Conservation (phyloP, 2,329 filamentous ascomycete species). For the Hysterium pulicare region DNA sequence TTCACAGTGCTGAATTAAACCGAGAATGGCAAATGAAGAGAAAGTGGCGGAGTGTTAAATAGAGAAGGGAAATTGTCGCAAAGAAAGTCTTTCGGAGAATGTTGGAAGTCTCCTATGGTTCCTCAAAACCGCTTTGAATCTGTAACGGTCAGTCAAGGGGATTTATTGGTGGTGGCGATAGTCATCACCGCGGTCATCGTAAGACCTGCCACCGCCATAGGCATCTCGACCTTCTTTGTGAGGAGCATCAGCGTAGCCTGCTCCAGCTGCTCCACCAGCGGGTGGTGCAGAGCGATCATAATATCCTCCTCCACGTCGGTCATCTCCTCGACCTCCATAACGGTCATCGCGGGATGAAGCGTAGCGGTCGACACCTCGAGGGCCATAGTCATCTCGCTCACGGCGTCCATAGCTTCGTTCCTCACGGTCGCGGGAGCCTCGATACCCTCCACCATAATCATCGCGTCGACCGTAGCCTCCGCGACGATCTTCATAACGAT, state of each 20-base stretch:
- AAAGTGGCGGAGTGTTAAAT: conserved; percentile 34
- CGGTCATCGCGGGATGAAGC: conserved; percentile 47
- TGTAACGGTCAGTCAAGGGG: conserved; percentile 30
- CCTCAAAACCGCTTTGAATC: conserved; percentile 37
- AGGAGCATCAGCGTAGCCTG: conserved; percentile 33
- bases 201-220: conserved; percentile 37
- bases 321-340: conserved; percentile 62
- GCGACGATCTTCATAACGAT: conserved; percentile 44
- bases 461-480: conserved; percentile 46
- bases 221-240: conserved; percentile 26
- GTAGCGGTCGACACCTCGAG: conserved; percentile 39
- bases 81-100: conserved; percentile 5
- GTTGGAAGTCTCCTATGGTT: conserved; percentile 12
- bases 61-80: conserved; percentile 12
- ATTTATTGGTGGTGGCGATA: conserved; percentile 46
- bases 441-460: conserved; percentile 44
- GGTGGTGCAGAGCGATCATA: conserved; percentile 50
- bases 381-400: conserved; percentile 38
- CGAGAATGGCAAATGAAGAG: conserved; percentile 30
- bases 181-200: conserved; percentile 40
- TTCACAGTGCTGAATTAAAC: conserved; percentile 36
- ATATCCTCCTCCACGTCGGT: conserved; percentile 58
- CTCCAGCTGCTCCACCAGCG: conserved; percentile 18
- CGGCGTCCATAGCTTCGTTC: conserved; percentile 43
- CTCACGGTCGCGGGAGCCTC: conserved; percentile 39